Evolutionary conservation across 1,284 basidiomycete species (phyloP), one percentile per base, ranked within the genome.

Genomic region (Thelephora terrestris): DNA sequence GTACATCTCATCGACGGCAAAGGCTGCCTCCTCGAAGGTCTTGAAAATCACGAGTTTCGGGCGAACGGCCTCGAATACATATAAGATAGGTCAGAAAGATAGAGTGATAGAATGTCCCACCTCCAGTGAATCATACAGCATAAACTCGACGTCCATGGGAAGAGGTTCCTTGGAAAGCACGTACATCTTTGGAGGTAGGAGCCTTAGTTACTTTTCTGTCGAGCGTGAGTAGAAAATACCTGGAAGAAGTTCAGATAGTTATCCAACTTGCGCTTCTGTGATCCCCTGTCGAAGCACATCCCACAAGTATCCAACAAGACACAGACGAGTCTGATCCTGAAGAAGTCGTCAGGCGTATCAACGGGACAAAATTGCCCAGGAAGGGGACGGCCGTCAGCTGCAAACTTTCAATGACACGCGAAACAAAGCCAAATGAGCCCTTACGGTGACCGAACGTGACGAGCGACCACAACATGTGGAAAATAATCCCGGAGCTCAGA

Each of bases 111-210:
- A 27, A 50, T 53, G 47, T 52, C 67, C 57, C 55, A 88, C 89
- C 70, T 98, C 94, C 10, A 98, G 66, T 1, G 94, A 95, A 63
- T 98, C 95, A 2, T 81, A 80, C 7, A 97, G 66, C 91, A 97
- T 95, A 63, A 97, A 99, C 51, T 96, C 94, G 16, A 97, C 85
- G 52, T 99, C 96, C 90, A 98, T 95, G 0, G 96, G 88, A 37
- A 95, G 64, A 9, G 83, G 72, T 20, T 83, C 74, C 68, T 99
- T 99, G 71, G 88, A 91, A 12, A 85, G 71, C 4, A 90, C 74
- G 64, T 96, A 98, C 52, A 92, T 81, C 90, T 94, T 55, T 43
- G 24, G 39, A 21, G n/a, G 25, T 4, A 5, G 16, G n/a, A 42
- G n/a, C 25, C 21, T 46, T 14, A 16, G 38, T 24, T 35, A n/a